Base-by-base conservation (phyloP, 768 basidiomycete species). In the Xerocomellus dryophilus region DNA sequence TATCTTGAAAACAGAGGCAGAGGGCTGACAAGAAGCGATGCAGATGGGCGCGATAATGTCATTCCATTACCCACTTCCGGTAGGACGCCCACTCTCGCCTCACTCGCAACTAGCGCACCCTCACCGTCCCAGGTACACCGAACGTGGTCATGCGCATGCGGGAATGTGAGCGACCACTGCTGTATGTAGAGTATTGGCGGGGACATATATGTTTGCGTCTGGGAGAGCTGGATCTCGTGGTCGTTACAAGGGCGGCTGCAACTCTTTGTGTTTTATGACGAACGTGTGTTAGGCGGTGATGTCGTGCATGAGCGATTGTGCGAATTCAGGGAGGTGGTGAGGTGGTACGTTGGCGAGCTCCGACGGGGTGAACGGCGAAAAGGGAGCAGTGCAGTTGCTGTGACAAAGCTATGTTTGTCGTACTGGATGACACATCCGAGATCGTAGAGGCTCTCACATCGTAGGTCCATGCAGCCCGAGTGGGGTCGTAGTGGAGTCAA, bases 201-300 rank as follows among this genome's bases (percentile, higher is more conserved):
- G 59, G 64, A 15, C 60, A 58, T 59, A 64, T 79, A 18, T 75
- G 72, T 39, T 73, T 75, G 49, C 73, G 78, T 8, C 76, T 78
- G 18, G 71, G 61, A 3, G 77, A 79, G 60, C 64, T 81, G 29
- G 80, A 81, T 60, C 68, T 81, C 78, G 32, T 47, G 23, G 46
- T 20, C 17, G 15, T 17, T 38, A 9, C 46, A 11, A n/a, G 46
- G 23, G 3, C 23, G 27, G 25, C 17, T 47, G 21, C 35, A 38
- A 21, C 23, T 47, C 21, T 47, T 47, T n/a, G 23, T 25, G 15
- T 27, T 47, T 20, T 47, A 47, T 23, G 46, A 47, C 46, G 46
- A 25, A 25, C 23, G 2, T 25, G 23, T 25, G 23, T 25, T 25
- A 5, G 23, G 23, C n/a, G n/a, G n/a, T n/a, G n/a, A n/a, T n/a